Evolutionary conservation across 352 stramenopile genomes (phyloP), one percentile per base, ranked within the genome.

Genomic region (Phytophthora tubulina): DNA sequence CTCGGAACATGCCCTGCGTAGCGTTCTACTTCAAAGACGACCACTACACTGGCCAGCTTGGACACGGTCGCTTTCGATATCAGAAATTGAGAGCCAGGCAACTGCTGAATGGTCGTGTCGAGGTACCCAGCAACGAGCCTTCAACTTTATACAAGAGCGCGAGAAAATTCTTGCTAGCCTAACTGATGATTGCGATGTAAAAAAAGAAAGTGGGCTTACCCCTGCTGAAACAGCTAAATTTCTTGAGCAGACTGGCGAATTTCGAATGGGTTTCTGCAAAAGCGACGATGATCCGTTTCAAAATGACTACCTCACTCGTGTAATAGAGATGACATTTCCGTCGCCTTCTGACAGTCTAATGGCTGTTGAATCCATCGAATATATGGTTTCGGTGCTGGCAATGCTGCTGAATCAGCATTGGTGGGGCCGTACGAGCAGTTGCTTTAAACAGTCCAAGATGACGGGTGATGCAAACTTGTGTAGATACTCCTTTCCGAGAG

Each of bases 321-420:
- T 49, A 7, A 61, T 61, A 1, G 39, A 61, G 27, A 33, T 30
- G 21, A 6, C 32, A 3, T 15, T n/a, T 17, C 4, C 38, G 8
- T 50, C 21, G 14, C 46, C 49, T 10, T 27, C 30, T 31, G 30
- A 56, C n/a, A 6, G 6, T 27, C 49, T 30, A 21, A 56, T 56
- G 49, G 6, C 30, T 17, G 15, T 27, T 39, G 27, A 21, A 11
- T 27, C 17, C 27, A 8, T 61, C 3, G 53, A 61, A 17, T 61
- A 39, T 9, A 49, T 61, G 53, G 53, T 61, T 36, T 61, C 53
- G 1, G 9, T 17, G 17, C 17, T 61, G 14, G 53, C 21, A 27
- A 11, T 50, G 4, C 46, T 50, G 36, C 21, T 61, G 6, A 61
- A 61, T 39, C 36, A 61, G 38, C 53, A 61, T 38, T 49, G 15